A percentile compares a stretch with the other conserved stretches of the same genome.
These are phyloP conservation scores for Clitopilus passeckerianus DNA, from an alignment of 768 basidiomycete species.

Conservation along the genomic window DNA sequence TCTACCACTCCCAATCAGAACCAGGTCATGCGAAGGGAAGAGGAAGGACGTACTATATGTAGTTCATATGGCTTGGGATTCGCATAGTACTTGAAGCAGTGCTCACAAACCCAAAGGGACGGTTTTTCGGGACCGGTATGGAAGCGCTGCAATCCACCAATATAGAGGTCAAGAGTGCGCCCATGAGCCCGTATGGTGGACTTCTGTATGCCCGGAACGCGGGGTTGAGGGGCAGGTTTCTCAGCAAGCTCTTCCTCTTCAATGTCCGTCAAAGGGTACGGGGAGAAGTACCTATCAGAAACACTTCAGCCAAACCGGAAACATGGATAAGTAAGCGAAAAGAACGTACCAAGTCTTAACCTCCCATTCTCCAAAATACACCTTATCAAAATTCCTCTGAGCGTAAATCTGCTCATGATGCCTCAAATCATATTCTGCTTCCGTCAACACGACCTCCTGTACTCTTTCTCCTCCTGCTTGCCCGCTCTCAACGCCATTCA, in stretches of 20 bases:
- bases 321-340: not conserved
- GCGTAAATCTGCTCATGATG: slow-evolving; percentile 64
- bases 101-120: slow-evolving; percentile 79
- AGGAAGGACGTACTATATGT: slow-evolving; percentile 47
- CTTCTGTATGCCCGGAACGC: slow-evolving; percentile 46
- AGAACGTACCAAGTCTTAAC: slow-evolving; percentile 79
- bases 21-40: not conserved
- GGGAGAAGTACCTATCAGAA: slow-evolving; percentile 80
- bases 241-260: slow-evolving; percentile 49
- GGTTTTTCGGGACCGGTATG: slow-evolving; percentile 40
- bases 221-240: slow-evolving; percentile 16
- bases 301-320: not conserved
- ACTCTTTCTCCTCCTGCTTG: slow-evolving; percentile 7
- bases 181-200: slow-evolving; percentile 56
- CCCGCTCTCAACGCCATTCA: slow-evolving; percentile 6
- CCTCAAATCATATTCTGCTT: slow-evolving; percentile 67
- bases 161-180: slow-evolving; percentile 69
- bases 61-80: slow-evolving; percentile 65
- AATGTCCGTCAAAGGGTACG: slow-evolving; percentile 74
- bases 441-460: slow-evolving; percentile 42
- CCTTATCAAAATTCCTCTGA: slow-evolving; percentile 81
- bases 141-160: slow-evolving; percentile 52
- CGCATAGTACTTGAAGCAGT: slow-evolving; percentile 96
- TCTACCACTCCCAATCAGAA: slow-evolving; percentile 34
- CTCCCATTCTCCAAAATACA: slow-evolving; percentile 80